A percentile compares a stretch with the other conserved stretches of the same genome.
Evolutionary conservation across 2,329 filamentous ascomycete genomes (phyloP).

Genomic region (Xylaria sp.): DNA sequence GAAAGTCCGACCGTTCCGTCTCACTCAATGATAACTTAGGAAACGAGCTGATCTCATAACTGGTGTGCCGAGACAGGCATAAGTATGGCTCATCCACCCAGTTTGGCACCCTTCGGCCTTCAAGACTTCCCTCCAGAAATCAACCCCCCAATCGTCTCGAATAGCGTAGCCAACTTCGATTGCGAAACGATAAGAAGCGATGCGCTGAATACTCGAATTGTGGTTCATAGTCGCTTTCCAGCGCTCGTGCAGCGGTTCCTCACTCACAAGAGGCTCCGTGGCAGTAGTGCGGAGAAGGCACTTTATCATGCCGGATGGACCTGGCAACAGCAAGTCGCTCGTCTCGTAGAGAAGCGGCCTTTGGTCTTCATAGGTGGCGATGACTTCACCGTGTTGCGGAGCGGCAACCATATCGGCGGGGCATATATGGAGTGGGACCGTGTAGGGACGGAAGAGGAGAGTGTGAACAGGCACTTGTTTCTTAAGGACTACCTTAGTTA

Average conservation of each 20-base stretch:
- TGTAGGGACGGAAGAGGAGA: constrained; percentile 35
- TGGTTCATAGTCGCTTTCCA: constrained; percentile 36
- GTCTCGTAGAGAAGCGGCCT: constrained; percentile 37
- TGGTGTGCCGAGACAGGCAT: too few relatives aligned
- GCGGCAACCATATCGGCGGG: constrained; percentile 2
- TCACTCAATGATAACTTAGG: too few relatives aligned
- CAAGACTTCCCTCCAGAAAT: constrained; percentile 18
- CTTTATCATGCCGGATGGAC: constrained; percentile 35
- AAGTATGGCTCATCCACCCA: background rate
- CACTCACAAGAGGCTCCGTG: constrained; percentile 36
- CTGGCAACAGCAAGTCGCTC: constrained; percentile 32
- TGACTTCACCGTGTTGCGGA: constrained; percentile 36
- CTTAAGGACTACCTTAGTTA: constrained; percentile 42
- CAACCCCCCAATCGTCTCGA: constrained; percentile 30
- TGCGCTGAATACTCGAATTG: constrained; percentile 35
- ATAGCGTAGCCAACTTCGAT: constrained; percentile 36
- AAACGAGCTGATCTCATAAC: too few relatives aligned
- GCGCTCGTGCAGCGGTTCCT: constrained; percentile 37
- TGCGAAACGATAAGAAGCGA: constrained; percentile 27
- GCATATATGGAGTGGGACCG: constrained; percentile 36
- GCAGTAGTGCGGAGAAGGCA: constrained; percentile 30
- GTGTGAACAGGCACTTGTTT: constrained; percentile 21
- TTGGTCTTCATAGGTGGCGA: constrained; percentile 31
- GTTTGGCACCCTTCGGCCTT: constrained; percentile 25
- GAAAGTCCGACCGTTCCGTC: too few relatives aligned